Base-by-base conservation (phyloP, 2,329 filamentous ascomycete genomes). In the Amauroascus niger region DNA sequence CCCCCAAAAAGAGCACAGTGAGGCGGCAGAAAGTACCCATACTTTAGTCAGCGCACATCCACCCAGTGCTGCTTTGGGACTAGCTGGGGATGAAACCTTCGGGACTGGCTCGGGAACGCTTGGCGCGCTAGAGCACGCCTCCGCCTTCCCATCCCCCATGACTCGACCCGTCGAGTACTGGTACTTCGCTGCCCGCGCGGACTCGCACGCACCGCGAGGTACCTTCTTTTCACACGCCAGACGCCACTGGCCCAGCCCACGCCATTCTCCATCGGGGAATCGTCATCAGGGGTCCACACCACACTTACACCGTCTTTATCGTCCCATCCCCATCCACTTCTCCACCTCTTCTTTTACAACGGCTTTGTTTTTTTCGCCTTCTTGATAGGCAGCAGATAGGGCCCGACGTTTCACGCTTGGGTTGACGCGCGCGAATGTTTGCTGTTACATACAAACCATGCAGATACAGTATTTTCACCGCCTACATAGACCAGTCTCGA, bases 31-130 rank as follows among this genome's bases (percentile, higher is more conserved):
- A 50, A 32, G 49, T 52, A 52, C 26, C 26, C 18, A 18, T 52
- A 52, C 49, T 26, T 52, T 45, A 37, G 40, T 45, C 28, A 35
- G 22, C 16, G 18, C 11, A n/a, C n/a, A 35, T 35, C 11, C 6
- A 37, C n/a, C 28, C 37, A 43, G 26, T 11, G 20, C 18, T 22
- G 2, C 3, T 24, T 52, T 37, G 20, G 49, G 49, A 9, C 37
- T 52, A 52, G 49, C 40, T 26, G 7, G 18, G 7, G 18, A 14
- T 45, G 49, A 52, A 18, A 52, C 49, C 49, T 52, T 37, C 40
- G 49, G 40, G 40, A 45, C 26, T 45, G 49, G 39, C 16, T 37
- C 40, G 45, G 22, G 24, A 28, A 28, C 9, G 49, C 49, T 52
- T 52, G 49, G 49, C 49, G 26, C 18, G 39, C 49, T 52, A 45